phyloP scores from a whole-genome alignment of 192 early-diverging fungal genomes.

The Backusella macrospora region DNA sequence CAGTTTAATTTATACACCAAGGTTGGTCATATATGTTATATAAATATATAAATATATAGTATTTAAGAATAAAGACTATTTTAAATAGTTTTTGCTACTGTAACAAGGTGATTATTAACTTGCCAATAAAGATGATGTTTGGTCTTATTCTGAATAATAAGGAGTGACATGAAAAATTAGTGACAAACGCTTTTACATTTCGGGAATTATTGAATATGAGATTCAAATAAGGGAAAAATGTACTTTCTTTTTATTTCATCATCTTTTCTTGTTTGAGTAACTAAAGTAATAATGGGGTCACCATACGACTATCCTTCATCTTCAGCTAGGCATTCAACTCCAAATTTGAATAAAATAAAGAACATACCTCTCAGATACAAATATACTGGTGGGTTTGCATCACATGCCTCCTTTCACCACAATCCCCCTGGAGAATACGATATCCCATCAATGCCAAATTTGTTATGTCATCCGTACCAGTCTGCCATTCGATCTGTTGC shows the following conservation, averaged over 20 bases:
- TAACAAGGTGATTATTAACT: not conserved
- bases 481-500: not conserved
- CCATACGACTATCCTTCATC: not conserved
- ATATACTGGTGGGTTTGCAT: not conserved
- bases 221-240: slow-evolving; percentile 1
- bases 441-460: slow-evolving; percentile 4
- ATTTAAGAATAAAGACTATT: not conserved
- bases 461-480: slow-evolving; percentile 5
- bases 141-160: slow-evolving; percentile 5
- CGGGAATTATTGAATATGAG: slow-evolving; percentile 13
- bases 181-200: not conserved
- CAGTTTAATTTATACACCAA: not conserved
- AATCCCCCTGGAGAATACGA: not conserved
- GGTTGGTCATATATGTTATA: not conserved
- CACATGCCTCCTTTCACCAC: not conserved
- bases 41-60: too few species aligned
- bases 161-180: not conserved
- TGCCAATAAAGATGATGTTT: not conserved
- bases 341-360: slow-evolving; percentile 3
- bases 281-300: not conserved
- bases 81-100: not conserved
- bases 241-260: not conserved
- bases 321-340: slow-evolving; percentile 1
- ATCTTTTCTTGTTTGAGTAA: not conserved
- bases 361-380: not conserved